Conservation (phyloP, 768 basidiomycete genomes). For the Paxillus involutus region DNA sequence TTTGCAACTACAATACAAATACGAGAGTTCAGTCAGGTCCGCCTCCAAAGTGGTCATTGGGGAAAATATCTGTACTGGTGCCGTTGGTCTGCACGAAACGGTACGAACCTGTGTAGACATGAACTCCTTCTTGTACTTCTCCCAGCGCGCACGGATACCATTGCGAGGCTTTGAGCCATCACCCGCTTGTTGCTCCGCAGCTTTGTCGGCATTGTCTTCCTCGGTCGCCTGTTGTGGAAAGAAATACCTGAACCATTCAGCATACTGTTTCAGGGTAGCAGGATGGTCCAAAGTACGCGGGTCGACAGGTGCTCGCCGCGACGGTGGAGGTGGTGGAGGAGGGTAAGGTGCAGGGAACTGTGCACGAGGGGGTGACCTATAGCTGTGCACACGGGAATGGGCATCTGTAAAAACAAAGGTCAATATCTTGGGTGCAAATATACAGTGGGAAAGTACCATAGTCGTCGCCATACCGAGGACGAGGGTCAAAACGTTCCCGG, state of each 20-base stretch:
- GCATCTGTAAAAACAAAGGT: conserved; percentile 44
- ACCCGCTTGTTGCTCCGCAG: conserved; percentile 79
- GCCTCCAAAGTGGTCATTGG: conserved; percentile 5
- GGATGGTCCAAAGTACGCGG: conserved; percentile 83
- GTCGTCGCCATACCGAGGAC: conserved; percentile 80
- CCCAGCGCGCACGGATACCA: conserved; percentile 82
- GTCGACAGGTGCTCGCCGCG: conserved; percentile 68
- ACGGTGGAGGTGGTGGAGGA: conserved; percentile 41
- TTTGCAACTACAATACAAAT: conserved; percentile 76
- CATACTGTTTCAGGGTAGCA: conserved; percentile 78
- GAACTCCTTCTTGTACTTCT: conserved; percentile 93
- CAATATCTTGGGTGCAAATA: neutral
- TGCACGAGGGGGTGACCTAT: conserved; percentile 65
- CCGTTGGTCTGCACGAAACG: conserved; percentile 13
- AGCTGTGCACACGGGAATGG: conserved; percentile 63
- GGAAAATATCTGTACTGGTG: conserved; percentile 12
- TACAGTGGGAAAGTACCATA: conserved; percentile 54
- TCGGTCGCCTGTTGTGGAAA: conserved; percentile 76
- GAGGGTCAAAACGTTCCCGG: conserved; percentile 78
- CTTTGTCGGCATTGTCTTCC: conserved; percentile 83
- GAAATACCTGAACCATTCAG: conserved; percentile 83
- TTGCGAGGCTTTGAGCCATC: conserved; percentile 83
- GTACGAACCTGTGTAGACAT: conserved; percentile 79
- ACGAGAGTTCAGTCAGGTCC: conserved; percentile 25
- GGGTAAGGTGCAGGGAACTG: conserved; percentile 43